Base-by-base conservation (phyloP, 169 alveolate species). In the Eimeria necatrix region DNA sequence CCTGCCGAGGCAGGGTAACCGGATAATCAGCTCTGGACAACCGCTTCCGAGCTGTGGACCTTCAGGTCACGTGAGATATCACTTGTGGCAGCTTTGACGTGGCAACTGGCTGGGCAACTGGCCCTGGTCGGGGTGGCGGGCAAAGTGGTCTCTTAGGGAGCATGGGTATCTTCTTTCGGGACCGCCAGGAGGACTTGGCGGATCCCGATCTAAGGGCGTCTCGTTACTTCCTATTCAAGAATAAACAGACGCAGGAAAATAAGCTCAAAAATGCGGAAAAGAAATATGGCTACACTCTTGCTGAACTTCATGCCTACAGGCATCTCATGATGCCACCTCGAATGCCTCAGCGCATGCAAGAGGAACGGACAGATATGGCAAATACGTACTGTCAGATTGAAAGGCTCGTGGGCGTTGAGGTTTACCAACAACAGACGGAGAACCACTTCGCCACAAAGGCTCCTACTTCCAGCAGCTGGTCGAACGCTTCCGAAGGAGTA, bases 201-300 rank as follows among this genome's bases (percentile, higher is more conserved):
- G 81, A 85, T 59, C 92, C 92, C 16, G 92, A 85, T 46, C 70
- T 85, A 51, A 20, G 92, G 61, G 92, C 92, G 60, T 85, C 92
- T 22, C 92, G 92, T 12, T 85, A 85, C 49, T 85, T 85, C 22
- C 51, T 85, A 12, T 85, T 85, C 70, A 85, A 59, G 41, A 85
- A 85, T 46, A 85, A 85, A 20, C 92, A 85, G 52, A 59, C 92
- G 12, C 48, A 22, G 80, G 80, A 85, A 60, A 85, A 85, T 60
- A 85, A 85, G 81, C 92, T 85, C 51, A 85, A 60, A 60, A 24
- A 24, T 46, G 92, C 92, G 48, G 80, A 85, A 52, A 85, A 85
- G 52, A 85, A 85, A 16, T 85, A 85, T 78, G 92, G 92, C 49
- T 85, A 85, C 92, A 85, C 92, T 18, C 52, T 85, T 5, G 92